Conservation (phyloP, 768 basidiomycete genomes). For the Suillus lakei region DNA sequence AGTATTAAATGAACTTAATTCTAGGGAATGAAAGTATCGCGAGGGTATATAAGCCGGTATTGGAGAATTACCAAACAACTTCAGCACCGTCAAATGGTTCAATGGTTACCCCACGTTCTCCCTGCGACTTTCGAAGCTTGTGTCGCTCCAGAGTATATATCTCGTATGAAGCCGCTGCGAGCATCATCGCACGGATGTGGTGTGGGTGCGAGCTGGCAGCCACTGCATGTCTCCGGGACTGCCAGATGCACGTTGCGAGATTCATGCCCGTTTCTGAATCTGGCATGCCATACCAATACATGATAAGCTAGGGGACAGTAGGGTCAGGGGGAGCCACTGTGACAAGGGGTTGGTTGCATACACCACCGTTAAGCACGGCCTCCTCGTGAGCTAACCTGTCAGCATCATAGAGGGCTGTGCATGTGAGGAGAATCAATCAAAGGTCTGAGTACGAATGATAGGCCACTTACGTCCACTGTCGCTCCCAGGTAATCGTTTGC, state of each 20-base stretch:
- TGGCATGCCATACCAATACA: slow-evolving; percentile 96
- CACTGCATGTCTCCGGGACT: slow-evolving; percentile 81
- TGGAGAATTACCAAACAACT: slow-evolving; percentile 64
- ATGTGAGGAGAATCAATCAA: slow-evolving; percentile 1
- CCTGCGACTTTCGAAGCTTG: slow-evolving; percentile 67
- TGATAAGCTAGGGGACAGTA: slow-evolving; percentile 57
- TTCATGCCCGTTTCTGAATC: slow-evolving; percentile 78
- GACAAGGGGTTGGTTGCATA: slow-evolving; percentile 41
- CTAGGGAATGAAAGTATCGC: slow-evolving; percentile 1
- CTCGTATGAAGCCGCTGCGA: slow-evolving; percentile 80
- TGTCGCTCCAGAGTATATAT: slow-evolving; percentile 80
- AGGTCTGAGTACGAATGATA: background rate
- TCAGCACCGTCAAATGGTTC: slow-evolving; percentile 65
- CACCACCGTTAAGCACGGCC: slow-evolving; percentile 85
- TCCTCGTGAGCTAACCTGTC: slow-evolving; percentile 92
- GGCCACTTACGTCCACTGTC: slow-evolving; percentile 62
- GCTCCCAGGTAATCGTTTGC: slow-evolving; percentile 71
- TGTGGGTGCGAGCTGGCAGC: slow-evolving; percentile 80
- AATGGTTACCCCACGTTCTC: slow-evolving; percentile 59
- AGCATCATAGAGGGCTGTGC: slow-evolving; percentile 81
- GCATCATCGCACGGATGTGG: slow-evolving; percentile 82
- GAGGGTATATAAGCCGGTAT: slow-evolving; percentile 4
- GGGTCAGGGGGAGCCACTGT: slow-evolving; percentile 12
- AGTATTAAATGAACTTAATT: background rate
- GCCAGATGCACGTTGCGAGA: slow-evolving; percentile 96